Evolutionary conservation across 2,329 filamentous ascomycete species (phyloP).

Genomic region (Nemania abortiva): DNA sequence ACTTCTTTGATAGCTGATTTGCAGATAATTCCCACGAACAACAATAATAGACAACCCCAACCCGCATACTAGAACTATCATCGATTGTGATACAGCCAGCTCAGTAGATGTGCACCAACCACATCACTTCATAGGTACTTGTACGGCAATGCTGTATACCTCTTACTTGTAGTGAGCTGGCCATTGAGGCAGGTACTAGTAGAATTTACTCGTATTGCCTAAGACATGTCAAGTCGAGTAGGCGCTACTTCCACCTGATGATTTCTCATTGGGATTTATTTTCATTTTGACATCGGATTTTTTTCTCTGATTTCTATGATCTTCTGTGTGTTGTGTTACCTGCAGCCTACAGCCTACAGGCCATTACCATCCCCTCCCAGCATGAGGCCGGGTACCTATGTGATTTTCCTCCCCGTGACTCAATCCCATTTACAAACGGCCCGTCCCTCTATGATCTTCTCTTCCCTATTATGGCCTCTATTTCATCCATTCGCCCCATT

Average conservation of each 20-base stretch:
- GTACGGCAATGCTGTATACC: not conserved
- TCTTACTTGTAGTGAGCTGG: not conserved
- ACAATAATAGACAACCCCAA: slow-evolving; percentile 11
- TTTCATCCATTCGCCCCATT: slow-evolving; percentile 27
- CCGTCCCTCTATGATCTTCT: slow-evolving; percentile 21
- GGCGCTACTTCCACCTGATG: not conserved
- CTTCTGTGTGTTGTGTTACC: slow-evolving; percentile 12
- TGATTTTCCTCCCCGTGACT: slow-evolving; percentile 27
- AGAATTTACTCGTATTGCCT: not conserved
- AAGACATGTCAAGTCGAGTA: not conserved
- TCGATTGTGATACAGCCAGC: slow-evolving; percentile 26
- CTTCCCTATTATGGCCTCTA: slow-evolving; percentile 12
- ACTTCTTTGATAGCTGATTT: slow-evolving; percentile 28
- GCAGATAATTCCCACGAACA: slow-evolving; percentile 14
- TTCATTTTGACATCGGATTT: not conserved
- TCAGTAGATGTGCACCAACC: slow-evolving; percentile 14
- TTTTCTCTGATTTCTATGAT: not conserved
- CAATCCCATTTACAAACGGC: slow-evolving; percentile 27
- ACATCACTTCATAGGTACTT: slow-evolving; percentile 9
- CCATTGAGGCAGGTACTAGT: not conserved
- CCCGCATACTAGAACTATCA: slow-evolving; percentile 8
- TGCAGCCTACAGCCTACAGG: not conserved
- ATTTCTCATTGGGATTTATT: not conserved
- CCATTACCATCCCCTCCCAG: slow-evolving; percentile 3
- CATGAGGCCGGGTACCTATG: not conserved